phyloP scores from a whole-genome alignment of 306 rosid species.

The Hippophae gyantsensis region DNA sequence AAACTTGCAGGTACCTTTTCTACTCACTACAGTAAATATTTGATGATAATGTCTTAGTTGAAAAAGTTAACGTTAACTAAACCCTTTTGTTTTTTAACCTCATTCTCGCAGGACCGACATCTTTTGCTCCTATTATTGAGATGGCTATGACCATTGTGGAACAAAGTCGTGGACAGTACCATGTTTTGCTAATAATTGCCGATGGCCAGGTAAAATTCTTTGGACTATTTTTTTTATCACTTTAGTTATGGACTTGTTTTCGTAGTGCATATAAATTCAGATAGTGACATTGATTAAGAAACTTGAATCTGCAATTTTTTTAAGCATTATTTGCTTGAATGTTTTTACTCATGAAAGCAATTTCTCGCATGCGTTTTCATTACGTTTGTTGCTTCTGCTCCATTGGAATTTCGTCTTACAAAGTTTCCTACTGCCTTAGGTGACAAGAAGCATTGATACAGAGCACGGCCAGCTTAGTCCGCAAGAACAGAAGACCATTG shows the following conservation, averaged over 20 bases:
- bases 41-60: background rate
- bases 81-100: conserved; percentile 4
- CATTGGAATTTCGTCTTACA: conserved; percentile 5
- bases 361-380: background rate
- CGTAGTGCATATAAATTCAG: background rate
- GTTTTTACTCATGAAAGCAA: background rate
- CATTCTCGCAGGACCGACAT: conserved; percentile 64
- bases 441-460: conserved; percentile 75
- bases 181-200: conserved; percentile 83
- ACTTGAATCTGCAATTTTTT: background rate
- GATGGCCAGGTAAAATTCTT: conserved; percentile 65
- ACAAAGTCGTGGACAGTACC: conserved; percentile 84
- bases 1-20: conserved; percentile 54
- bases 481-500: conserved; percentile 67
- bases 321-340: background rate
- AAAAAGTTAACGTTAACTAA: background rate
- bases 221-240: background rate
- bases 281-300: background rate
- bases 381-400: conserved; percentile 1
- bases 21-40: background rate
- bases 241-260: background rate
- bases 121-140: conserved; percentile 86
- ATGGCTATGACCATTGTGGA: conserved; percentile 85
- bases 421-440: conserved; percentile 32
- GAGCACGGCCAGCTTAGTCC: conserved; percentile 52